Evolutionary conservation across 768 basidiomycete genomes (phyloP).

Genomic region (Rickenella mellea): DNA sequence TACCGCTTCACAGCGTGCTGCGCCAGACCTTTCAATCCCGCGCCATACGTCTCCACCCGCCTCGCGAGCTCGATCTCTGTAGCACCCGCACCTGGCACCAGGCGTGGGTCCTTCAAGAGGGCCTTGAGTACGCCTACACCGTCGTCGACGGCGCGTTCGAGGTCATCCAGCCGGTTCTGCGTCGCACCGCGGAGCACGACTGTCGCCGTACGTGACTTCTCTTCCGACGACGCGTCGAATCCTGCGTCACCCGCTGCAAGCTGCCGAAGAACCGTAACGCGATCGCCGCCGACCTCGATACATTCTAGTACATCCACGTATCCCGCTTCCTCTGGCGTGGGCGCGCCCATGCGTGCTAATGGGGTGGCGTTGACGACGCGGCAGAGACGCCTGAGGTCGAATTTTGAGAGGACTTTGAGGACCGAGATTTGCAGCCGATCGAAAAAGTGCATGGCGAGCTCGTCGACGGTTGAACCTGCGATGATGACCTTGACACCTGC

Average conservation of each 20-base stretch:
- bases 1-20: conserved; percentile 93
- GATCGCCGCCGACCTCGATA: conserved; percentile 93
- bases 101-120: conserved; percentile 77
- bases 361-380: conserved; percentile 96
- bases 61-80: conserved; percentile 88
- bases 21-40: conserved; percentile 78
- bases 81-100: conserved; percentile 93
- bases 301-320: conserved; percentile 92
- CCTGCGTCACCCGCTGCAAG: conserved; percentile 56
- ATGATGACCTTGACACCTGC: conserved; percentile 91
- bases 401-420: conserved; percentile 95
- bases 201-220: conserved; percentile 84
- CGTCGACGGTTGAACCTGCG: conserved; percentile 87
- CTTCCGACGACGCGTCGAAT: conserved; percentile 42
- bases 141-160: conserved; percentile 94
- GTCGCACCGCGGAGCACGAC: conserved; percentile 95
- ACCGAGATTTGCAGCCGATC: conserved; percentile 90
- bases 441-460: conserved; percentile 95
- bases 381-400: conserved; percentile 89
- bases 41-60: conserved; percentile 78
- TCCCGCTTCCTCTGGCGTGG: conserved; percentile 94
- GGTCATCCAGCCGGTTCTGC: conserved; percentile 86
- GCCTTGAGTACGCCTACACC: conserved; percentile 95
- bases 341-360: conserved; percentile 90
- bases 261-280: conserved; percentile 93